Percentiles rank a stretch among this genome's conserved stretches.
phyloP scores from a whole-genome alignment of 2,329 filamentous ascomycete genomes.

The Lecanoromycetidae sp. region DNA sequence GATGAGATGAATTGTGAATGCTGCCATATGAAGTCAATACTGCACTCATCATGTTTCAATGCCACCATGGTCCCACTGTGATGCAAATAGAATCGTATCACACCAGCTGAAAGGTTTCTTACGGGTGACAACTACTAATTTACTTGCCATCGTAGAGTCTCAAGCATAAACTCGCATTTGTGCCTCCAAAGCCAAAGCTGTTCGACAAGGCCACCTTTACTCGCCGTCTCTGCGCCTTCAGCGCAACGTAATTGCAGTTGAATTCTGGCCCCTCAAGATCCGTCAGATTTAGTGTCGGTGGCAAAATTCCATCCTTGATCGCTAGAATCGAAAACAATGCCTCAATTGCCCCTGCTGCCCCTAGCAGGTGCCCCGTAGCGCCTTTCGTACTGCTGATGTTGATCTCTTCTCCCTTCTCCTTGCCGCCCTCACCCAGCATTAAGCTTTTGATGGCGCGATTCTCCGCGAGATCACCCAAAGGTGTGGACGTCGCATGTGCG shows the following conservation, averaged over 20 bases:
- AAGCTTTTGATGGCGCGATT: conserved; percentile 68
- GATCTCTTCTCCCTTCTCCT: conserved; percentile 48
- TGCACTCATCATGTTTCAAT: no score
- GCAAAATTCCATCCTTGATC: conserved; percentile 65
- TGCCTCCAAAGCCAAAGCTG: conserved; percentile 95
- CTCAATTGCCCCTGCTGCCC: conserved; percentile 82
- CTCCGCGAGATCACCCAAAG: conserved; percentile 77
- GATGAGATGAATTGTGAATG: conserved; percentile 1
- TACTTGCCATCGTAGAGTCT: conserved; percentile 19
- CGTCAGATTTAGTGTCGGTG: conserved; percentile 75
- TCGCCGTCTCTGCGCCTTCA: conserved; percentile 53
- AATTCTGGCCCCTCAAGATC: conserved; percentile 50
- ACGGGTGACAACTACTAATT: not conserved
- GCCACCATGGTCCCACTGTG: no score
- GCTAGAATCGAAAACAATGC: conserved; percentile 74
- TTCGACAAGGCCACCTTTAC: conserved; percentile 75
- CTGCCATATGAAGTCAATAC: no score
- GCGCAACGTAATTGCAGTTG: conserved; percentile 74
- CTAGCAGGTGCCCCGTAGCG: conserved; percentile 79
- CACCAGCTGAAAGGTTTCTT: no score
- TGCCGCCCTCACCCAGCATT: conserved; percentile 51
- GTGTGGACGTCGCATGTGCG: conserved; percentile 83
- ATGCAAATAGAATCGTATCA: not conserved
- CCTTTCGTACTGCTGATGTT: conserved; percentile 92
- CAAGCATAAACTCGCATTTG: conserved; percentile 83